phyloP scores from a whole-genome alignment of 371 early-diverging fungal genomes.

The Mortierella sp. region DNA sequence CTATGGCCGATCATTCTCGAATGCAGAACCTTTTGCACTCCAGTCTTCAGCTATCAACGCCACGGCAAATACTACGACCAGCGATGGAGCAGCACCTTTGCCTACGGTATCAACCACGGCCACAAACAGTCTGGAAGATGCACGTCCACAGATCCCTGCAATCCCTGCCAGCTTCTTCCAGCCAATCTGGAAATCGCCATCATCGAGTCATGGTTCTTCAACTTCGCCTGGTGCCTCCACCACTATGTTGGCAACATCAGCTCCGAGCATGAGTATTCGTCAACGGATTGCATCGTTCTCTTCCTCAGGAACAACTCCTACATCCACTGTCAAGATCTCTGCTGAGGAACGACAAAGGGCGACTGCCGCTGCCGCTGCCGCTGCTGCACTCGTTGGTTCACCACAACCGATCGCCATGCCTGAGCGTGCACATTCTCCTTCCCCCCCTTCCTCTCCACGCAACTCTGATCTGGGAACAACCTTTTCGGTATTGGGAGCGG shows the following conservation, averaged over 20 bases:
- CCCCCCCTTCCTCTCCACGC: conserved; percentile 48
- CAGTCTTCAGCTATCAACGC: neutral
- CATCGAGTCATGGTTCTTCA: conserved; percentile 13
- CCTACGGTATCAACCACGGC: conserved; percentile 8
- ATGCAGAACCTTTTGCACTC: conserved; percentile 23
- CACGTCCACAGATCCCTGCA: conserved; percentile 46
- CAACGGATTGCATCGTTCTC: conserved; percentile 49
- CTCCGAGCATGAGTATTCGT: conserved; percentile 44
- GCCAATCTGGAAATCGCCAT: conserved; percentile 38
- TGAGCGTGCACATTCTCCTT: conserved; percentile 46
- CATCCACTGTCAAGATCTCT: conserved; percentile 35
- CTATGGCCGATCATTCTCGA: conserved; percentile 28
- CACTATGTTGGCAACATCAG: conserved; percentile 30
- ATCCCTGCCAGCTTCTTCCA: conserved; percentile 51
- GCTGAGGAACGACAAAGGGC: conserved; percentile 50
- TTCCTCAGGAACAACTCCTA: too few relatives aligned
- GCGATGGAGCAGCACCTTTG: neutral
- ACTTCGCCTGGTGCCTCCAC: conserved; percentile 15
- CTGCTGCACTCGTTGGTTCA: conserved; percentile 30
- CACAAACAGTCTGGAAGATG: conserved; percentile 13
- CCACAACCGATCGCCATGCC: conserved; percentile 15
- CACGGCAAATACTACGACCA: too few relatives aligned
- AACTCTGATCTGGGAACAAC: conserved; percentile 7
- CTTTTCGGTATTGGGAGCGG: neutral
- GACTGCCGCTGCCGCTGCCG: conserved; percentile 33